phyloP scores from a whole-genome alignment of 495 filamentous ascomycete species.

The Astrocystis sublimbata region DNA sequence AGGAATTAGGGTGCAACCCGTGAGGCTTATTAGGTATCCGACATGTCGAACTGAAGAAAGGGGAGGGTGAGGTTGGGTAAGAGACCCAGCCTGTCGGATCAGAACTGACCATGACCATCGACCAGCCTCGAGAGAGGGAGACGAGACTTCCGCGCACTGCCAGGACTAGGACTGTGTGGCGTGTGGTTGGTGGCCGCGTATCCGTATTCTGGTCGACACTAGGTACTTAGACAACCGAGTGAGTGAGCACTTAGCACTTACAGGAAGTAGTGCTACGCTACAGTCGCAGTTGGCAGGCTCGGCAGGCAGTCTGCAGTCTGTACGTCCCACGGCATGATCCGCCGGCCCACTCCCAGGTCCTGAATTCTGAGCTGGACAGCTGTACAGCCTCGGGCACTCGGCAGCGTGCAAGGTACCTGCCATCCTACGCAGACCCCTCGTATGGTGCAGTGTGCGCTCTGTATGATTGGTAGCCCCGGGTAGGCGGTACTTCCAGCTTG shows the following conservation, averaged over 20 bases:
- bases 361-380: neutral
- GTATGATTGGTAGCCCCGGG: too few species aligned
- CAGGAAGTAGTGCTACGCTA: neutral
- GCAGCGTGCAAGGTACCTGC: neutral
- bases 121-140: constrained; percentile 5
- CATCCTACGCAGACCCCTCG: too few species aligned
- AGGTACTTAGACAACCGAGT: too few species aligned
- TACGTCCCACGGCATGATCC: constrained; percentile 1
- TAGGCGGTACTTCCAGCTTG: neutral
- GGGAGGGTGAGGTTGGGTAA: constrained; percentile 10
- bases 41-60: neutral
- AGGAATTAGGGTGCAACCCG: neutral
- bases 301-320: neutral
- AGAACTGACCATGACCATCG: too few species aligned
- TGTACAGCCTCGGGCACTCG: neutral
- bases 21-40: constrained; percentile 2
- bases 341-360: constrained; percentile 7
- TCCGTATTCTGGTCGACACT: constrained; percentile 14
- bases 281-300: neutral
- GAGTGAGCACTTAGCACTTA: too few species aligned
- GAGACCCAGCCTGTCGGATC: too few species aligned
- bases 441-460: too few species aligned
- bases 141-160: neutral
- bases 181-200: constrained; percentile 14
- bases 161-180: too few species aligned